A percentile compares a stretch with the other conserved stretches of the same genome.
phyloP scores from a whole-genome alignment of 1,284 basidiomycete genomes.

The Sphagnurus paluster region DNA sequence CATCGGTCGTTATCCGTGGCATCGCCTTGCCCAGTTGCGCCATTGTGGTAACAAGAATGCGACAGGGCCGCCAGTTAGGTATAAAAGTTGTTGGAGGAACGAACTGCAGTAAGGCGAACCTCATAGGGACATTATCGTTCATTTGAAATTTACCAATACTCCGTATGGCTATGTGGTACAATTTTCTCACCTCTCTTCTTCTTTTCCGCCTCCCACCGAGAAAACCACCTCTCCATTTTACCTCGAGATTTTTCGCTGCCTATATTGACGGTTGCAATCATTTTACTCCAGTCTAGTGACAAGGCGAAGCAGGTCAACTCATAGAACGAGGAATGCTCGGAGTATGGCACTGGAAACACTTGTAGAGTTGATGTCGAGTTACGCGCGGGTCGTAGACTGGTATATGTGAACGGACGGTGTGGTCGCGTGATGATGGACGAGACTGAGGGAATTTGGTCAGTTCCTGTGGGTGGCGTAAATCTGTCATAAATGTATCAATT shows the following conservation, averaged over 20 bases:
- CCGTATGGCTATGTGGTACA: constrained; percentile 60
- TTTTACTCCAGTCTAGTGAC: constrained; percentile 76
- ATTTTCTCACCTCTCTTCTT: constrained; percentile 55
- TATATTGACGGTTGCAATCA: constrained; percentile 97
- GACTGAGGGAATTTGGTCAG: constrained; percentile 62
- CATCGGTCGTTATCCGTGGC: no score
- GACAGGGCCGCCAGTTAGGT: no score
- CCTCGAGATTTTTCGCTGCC: constrained; percentile 75
- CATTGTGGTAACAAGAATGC: no score
- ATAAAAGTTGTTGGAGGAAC: no score
- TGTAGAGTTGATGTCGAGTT: constrained; percentile 71
- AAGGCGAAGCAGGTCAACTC: constrained; percentile 94
- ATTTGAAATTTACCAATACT: constrained; percentile 66
- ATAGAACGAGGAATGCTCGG: constrained; percentile 94
- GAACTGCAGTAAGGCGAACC: background rate
- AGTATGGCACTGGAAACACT: constrained; percentile 91
- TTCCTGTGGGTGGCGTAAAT: constrained; percentile 72
- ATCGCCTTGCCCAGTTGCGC: no score
- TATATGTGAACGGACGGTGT: constrained; percentile 62
- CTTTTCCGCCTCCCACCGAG: constrained; percentile 83
- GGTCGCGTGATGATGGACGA: constrained; percentile 66
- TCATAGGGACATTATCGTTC: no score
- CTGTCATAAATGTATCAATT: constrained; percentile 33
- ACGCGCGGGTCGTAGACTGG: constrained; percentile 68
- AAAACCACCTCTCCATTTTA: constrained; percentile 88